Percentiles rank a stretch among this genome's conserved stretches.
Evolutionary conservation across 352 stramenopile genomes (phyloP).

Genomic region (Phytophthora pseudosyringae): DNA sequence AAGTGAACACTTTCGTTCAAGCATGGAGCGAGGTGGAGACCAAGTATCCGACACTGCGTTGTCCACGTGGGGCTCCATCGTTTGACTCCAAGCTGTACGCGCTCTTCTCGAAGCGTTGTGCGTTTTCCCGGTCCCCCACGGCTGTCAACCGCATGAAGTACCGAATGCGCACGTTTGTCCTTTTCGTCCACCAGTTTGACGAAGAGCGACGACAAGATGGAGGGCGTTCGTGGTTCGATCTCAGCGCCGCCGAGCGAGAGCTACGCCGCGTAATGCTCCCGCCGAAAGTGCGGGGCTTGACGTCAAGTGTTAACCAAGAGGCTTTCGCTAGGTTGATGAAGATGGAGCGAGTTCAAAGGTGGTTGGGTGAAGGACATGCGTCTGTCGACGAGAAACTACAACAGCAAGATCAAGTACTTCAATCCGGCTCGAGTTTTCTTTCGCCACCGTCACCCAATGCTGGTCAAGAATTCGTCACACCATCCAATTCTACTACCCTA

Average conservation of each 20-base stretch:
- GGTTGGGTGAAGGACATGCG: constrained; percentile 2
- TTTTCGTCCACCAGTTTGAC: constrained; percentile 30
- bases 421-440: not conserved
- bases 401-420: not conserved
- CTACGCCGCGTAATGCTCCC: not conserved
- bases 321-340: constrained; percentile 19
- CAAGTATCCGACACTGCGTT: constrained; percentile 17
- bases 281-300: not conserved
- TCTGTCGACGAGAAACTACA: not conserved
- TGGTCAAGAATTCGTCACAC: not conserved
- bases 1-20: constrained; percentile 25
- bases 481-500: constrained; percentile 5
- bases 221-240: constrained; percentile 24
- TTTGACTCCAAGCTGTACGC: constrained; percentile 22
- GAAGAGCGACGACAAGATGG: constrained; percentile 17
- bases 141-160: constrained; percentile 18
- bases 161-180: constrained; percentile 13
- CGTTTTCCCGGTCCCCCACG: constrained; percentile 10
- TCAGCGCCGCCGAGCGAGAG: constrained; percentile 3
- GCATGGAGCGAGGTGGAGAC: constrained; percentile 30
- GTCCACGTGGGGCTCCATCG: constrained; percentile 2
- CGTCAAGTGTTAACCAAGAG: constrained; percentile 8
- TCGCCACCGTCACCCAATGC: not conserved
- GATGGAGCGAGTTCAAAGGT: constrained; percentile 27
- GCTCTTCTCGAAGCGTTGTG: constrained; percentile 13